Percentiles rank a stretch among this genome's conserved stretches.
These are phyloP conservation scores for Aciculoconidium aculeatum DNA, from an alignment of 805 yeast species.

Conservation along the genomic window DNA sequence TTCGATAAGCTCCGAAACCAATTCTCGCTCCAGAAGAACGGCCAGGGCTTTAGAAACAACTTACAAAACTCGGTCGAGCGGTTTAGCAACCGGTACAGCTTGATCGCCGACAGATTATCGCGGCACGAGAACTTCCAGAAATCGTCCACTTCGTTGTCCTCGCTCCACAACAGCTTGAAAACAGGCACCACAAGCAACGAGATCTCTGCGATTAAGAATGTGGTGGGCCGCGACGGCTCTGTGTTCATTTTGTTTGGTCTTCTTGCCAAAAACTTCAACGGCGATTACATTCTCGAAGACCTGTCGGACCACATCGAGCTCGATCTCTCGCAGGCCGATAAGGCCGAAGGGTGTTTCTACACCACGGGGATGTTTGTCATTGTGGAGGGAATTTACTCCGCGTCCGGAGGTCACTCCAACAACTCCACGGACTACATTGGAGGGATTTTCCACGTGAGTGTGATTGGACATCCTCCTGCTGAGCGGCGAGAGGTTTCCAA, in stretches of 20 bases:
- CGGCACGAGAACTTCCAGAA: slow-evolving; percentile 73
- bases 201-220: slow-evolving; percentile 72
- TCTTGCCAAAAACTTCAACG: slow-evolving; percentile 55
- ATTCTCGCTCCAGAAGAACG: slow-evolving; percentile 35
- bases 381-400: slow-evolving; percentile 80
- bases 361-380: slow-evolving; percentile 73
- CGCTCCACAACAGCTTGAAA: slow-evolving; percentile 19
- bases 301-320: slow-evolving; percentile 68
- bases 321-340: slow-evolving; percentile 55
- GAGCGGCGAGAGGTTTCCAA: slow-evolving; percentile 64
- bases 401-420: slow-evolving; percentile 44
- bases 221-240: slow-evolving; percentile 78
- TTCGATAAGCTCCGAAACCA: slow-evolving; percentile 62
- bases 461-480: slow-evolving; percentile 82
- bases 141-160: slow-evolving; percentile 37
- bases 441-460: slow-evolving; percentile 61
- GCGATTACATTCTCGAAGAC: slow-evolving; percentile 76
- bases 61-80: slow-evolving; percentile 27
- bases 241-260: slow-evolving; percentile 77
- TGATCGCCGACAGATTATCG: slow-evolving; percentile 63
- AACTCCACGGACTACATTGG: slow-evolving; percentile 26
- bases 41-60: slow-evolving; percentile 10
- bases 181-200: slow-evolving; percentile 13
- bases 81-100: slow-evolving; percentile 50
- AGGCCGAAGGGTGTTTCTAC: slow-evolving; percentile 60